These are phyloP conservation scores for Citrus sinensis DNA, from an alignment of 345 rosid species.

Conservation along the genomic window DVS_A1.0 CM039168.1:29293501-29294000, in stretches of 20 bases:
- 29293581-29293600: background rate
- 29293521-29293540: background rate
- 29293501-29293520: background rate
- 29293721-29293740: background rate
- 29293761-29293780: background rate
- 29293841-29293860: constrained; percentile 35
- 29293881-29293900: constrained; percentile 84
- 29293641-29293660: background rate
- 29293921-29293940: constrained; percentile 96
- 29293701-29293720: background rate
- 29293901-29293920: constrained; percentile 58
- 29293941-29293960: constrained; percentile 71
- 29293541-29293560: background rate
- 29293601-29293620: background rate
- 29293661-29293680: background rate
- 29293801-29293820: background rate
- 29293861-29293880: constrained; percentile 95
- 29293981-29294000: constrained; percentile 25
- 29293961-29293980: constrained; percentile 54
- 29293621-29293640: background rate
- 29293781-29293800: background rate
- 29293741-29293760: background rate
- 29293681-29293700: background rate
- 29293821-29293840: constrained; percentile 30
- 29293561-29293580: background rate